These are phyloP conservation scores for Beauveria australis DNA, from an alignment of 2,329 filamentous ascomycete species.

Conservation along the genomic window DNA sequence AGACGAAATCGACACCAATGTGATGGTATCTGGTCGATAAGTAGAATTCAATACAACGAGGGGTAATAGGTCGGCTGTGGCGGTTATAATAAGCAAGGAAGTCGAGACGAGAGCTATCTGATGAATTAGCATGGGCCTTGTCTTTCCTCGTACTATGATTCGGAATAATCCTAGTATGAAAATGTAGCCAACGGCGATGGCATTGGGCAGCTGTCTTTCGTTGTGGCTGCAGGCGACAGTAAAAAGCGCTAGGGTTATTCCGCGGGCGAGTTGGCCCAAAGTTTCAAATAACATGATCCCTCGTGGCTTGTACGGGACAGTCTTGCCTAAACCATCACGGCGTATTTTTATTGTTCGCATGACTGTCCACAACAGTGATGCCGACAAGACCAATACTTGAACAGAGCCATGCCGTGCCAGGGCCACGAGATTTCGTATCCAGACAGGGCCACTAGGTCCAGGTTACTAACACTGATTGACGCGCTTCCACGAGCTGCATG, in stretches of 20 bases:
- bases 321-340: background rate
- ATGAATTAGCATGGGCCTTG: constrained; percentile 38
- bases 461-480: background rate
- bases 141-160: constrained; percentile 30
- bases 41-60: constrained; percentile 23
- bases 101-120: constrained; percentile 35
- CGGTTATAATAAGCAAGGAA: constrained; percentile 26
- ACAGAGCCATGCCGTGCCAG: background rate
- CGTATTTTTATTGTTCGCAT: background rate
- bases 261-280: constrained; percentile 1
- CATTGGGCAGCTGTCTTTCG: constrained; percentile 26
- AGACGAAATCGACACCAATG: constrained; percentile 6
- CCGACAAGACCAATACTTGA: background rate
- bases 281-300: constrained; percentile 1
- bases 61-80: constrained; percentile 31
- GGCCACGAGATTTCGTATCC: background rate
- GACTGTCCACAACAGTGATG: background rate
- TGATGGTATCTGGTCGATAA: background rate
- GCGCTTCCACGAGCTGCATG: no score
- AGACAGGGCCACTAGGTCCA: background rate
- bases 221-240: background rate
- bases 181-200: constrained; percentile 30
- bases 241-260: background rate
- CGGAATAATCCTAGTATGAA: constrained; percentile 38
- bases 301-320: background rate